Evolutionary conservation across 345 rosid species (phyloP).

Genomic region (Euclidium syriacum): DNA sequence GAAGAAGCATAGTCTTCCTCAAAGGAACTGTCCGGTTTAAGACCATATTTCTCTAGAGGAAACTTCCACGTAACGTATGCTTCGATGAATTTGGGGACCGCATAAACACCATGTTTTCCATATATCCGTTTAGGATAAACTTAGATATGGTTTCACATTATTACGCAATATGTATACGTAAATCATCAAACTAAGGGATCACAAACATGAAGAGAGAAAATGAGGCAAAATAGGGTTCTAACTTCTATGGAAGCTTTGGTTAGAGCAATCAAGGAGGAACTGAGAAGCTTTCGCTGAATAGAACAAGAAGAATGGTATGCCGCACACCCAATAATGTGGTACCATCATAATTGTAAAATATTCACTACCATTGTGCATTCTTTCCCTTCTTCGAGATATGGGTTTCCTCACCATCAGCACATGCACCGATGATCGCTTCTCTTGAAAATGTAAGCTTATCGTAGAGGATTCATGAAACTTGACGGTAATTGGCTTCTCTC

Average conservation of each 20-base stretch:
- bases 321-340: constrained; percentile 90
- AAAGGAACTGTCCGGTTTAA: constrained; percentile 79
- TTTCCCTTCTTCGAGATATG: constrained; percentile 50
- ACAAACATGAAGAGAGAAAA: constrained; percentile 60
- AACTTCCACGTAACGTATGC: constrained; percentile 71
- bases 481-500: too few relatives aligned
- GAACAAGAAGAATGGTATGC: constrained; percentile 82
- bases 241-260: constrained; percentile 56
- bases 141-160: background rate
- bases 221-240: constrained; percentile 44
- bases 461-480: too few relatives aligned
- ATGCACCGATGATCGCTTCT: constrained; percentile 78
- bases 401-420: constrained; percentile 86
- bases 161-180: background rate
- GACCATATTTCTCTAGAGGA: constrained; percentile 64
- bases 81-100: constrained; percentile 71
- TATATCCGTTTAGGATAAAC: background rate
- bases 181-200: background rate
- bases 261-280: constrained; percentile 66
- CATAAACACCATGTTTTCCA: constrained; percentile 50
- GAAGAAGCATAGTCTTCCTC: constrained; percentile 93
- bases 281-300: constrained; percentile 84
- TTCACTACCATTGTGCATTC: constrained; percentile 77
- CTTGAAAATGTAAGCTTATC: constrained; percentile 35
- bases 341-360: constrained; percentile 73